These are phyloP conservation scores for Theileria annulata DNA, from an alignment of 169 alveolate species.

Conservation along the genomic window DNA sequence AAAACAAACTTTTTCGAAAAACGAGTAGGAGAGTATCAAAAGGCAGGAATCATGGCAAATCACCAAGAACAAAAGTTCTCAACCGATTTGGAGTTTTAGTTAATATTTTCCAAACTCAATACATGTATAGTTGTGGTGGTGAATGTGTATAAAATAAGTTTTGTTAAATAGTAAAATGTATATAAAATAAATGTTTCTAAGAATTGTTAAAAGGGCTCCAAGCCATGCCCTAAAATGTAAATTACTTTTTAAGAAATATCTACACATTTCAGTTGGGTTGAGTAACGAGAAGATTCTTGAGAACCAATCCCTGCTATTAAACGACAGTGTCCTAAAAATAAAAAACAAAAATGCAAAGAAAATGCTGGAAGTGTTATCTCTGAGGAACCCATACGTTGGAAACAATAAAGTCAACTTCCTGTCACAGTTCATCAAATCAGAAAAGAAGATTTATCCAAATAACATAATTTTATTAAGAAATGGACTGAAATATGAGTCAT, in stretches of 20 bases:
- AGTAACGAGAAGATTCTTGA: constrained; percentile 8
- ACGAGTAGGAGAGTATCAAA: constrained; percentile 97
- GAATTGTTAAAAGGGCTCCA: not conserved
- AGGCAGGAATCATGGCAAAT: constrained; percentile 93
- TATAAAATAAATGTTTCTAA: not conserved
- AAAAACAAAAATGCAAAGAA: constrained; percentile 18
- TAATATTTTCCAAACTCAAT: not conserved
- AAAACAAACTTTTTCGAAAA: constrained; percentile 99
- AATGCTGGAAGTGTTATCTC: constrained; percentile 10
- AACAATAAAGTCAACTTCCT: constrained; percentile 9
- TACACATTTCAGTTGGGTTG: constrained; percentile 11
- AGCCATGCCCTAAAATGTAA: not conserved
- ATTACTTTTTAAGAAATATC: not conserved
- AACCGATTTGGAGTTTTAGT: constrained; percentile 68
- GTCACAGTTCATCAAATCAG: constrained; percentile 60
- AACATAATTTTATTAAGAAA: constrained; percentile 60
- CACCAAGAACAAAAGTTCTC: constrained; percentile 72
- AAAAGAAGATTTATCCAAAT: constrained; percentile 60
- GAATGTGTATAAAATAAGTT: not conserved
- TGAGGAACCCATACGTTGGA: constrained; percentile 5
- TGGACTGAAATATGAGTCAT: constrained; percentile 69
- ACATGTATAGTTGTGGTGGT: constrained; percentile 4
- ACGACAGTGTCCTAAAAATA: constrained; percentile 15
- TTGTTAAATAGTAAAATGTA: not conserved
- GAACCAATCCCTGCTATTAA: not conserved